A percentile compares a stretch with the other conserved stretches of the same genome.
These are phyloP conservation scores for Taiozyma sp. DNA, from an alignment of 1,139 yeast genomes.

Conservation along the genomic window DNA sequence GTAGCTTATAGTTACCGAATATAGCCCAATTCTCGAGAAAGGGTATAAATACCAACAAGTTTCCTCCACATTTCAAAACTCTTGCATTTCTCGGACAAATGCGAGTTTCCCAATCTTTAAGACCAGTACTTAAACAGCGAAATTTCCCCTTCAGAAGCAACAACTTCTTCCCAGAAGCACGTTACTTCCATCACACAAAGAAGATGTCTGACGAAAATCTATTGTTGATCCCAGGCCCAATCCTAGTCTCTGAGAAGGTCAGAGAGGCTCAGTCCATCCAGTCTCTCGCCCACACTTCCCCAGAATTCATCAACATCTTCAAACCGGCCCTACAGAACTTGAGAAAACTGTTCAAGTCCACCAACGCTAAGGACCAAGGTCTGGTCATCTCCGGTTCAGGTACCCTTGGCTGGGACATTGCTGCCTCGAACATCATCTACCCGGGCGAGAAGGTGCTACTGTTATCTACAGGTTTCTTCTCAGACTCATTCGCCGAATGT, in stretches of 20 bases:
- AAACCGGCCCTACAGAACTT: slow-evolving; percentile 61
- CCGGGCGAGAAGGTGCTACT: slow-evolving; percentile 64
- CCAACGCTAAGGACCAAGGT: slow-evolving; percentile 56
- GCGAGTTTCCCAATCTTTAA: neutral
- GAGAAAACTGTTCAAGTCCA: slow-evolving; percentile 69
- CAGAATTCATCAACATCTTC: slow-evolving; percentile 74
- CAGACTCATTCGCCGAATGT: slow-evolving; percentile 81
- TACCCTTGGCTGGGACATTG: slow-evolving; percentile 92
- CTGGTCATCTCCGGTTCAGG: slow-evolving; percentile 87
- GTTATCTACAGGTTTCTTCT: slow-evolving; percentile 88
- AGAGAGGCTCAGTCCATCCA: slow-evolving; percentile 80
- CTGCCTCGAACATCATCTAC: slow-evolving; percentile 67
- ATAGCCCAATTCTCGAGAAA: neutral
- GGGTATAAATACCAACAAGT: neutral
- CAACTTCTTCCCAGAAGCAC: neutral
- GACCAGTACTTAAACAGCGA: neutral
- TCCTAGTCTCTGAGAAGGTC: slow-evolving; percentile 80
- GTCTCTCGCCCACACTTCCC: slow-evolving; percentile 87
- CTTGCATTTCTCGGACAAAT: neutral
- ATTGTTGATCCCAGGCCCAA: slow-evolving; percentile 90
- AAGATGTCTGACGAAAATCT: slow-evolving; percentile 21
- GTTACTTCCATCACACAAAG: neutral
- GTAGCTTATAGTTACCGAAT: neutral
- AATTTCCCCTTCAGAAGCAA: neutral
- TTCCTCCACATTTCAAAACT: neutral